Evolutionary conservation across 768 basidiomycete species (phyloP).

Genomic region (Auricularia sp.): DNA sequence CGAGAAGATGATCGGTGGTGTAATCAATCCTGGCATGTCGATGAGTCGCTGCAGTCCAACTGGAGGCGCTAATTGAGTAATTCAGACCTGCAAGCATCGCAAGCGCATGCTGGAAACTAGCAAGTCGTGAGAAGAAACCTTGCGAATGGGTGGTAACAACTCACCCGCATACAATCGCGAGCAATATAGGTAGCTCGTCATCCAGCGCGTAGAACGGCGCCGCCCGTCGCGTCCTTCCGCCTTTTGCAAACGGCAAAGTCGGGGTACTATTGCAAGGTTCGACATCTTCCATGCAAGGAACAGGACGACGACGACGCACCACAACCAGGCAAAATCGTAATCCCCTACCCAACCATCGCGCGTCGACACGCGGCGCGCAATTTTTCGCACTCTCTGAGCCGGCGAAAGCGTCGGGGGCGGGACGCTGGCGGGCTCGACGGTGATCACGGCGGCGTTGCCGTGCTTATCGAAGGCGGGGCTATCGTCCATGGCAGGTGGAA

Average conservation of each 20-base stretch:
- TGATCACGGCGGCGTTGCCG: background rate
- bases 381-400: background rate
- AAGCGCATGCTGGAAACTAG: conserved; percentile 53
- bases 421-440: background rate
- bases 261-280: conserved; percentile 52
- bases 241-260: conserved; percentile 45
- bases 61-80: no score
- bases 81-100: conserved; percentile 59
- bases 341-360: conserved; percentile 61
- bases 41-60: background rate
- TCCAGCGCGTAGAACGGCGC: conserved; percentile 74
- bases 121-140: background rate
- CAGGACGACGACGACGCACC: background rate
- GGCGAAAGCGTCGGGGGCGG: background rate
- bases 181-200: conserved; percentile 58
- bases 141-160: conserved; percentile 17
- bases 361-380: background rate
- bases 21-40: conserved; percentile 41
- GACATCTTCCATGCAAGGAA: background rate
- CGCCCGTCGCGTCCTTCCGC: conserved; percentile 19
- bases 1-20: conserved; percentile 75
- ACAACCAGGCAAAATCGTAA: conserved; percentile 59
- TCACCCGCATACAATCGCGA: conserved; percentile 59
- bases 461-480: background rate
- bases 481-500: no score